Evolutionary conservation across 352 stramenopile species (phyloP).

Genomic region (Phytophthora crassamura): DNA sequence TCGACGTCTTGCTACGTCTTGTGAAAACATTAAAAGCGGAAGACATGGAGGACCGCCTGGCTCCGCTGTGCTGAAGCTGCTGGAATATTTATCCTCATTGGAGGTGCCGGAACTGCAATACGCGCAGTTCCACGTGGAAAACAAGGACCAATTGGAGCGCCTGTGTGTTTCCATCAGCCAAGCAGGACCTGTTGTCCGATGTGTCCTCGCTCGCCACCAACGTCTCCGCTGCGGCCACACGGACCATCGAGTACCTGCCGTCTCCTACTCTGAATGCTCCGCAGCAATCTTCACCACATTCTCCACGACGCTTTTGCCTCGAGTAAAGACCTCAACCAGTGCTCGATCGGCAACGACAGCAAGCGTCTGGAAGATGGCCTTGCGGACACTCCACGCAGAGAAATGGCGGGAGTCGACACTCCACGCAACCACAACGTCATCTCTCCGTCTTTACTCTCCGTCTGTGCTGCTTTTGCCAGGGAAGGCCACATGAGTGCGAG

Average conservation of each 20-base stretch:
- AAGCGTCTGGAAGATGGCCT: conserved; percentile 56
- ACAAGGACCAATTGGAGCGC: conserved; percentile 84
- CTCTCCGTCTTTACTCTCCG: conserved; percentile 18
- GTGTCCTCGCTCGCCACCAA: conserved; percentile 64
- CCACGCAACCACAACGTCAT: conserved; percentile 59
- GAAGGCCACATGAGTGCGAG: conserved; percentile 59
- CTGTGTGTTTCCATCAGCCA: conserved; percentile 83
- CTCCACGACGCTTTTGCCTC: conserved; percentile 35
- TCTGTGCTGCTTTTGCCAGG: background rate
- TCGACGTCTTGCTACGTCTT: conserved; percentile 76
- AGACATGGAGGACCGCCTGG: conserved; percentile 64
- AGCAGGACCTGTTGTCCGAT: too few relatives aligned
- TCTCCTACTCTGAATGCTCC: conserved; percentile 65
- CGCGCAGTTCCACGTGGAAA: conserved; percentile 86
- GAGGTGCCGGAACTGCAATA: conserved; percentile 88
- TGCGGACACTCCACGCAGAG: conserved; percentile 74
- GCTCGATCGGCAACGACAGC: conserved; percentile 43
- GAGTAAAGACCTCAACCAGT: conserved; percentile 20
- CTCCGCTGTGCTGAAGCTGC: conserved; percentile 64
- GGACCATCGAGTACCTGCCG: conserved; percentile 75
- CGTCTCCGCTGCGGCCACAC: conserved; percentile 61
- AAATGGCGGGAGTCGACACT: conserved; percentile 42
- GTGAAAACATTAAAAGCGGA: conserved; percentile 65
- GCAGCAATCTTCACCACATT: conserved; percentile 54
- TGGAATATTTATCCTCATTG: conserved; percentile 84